Evolutionary conservation across 352 stramenopile species (phyloP).

Genomic region (Achlya hypogyna): DNA sequence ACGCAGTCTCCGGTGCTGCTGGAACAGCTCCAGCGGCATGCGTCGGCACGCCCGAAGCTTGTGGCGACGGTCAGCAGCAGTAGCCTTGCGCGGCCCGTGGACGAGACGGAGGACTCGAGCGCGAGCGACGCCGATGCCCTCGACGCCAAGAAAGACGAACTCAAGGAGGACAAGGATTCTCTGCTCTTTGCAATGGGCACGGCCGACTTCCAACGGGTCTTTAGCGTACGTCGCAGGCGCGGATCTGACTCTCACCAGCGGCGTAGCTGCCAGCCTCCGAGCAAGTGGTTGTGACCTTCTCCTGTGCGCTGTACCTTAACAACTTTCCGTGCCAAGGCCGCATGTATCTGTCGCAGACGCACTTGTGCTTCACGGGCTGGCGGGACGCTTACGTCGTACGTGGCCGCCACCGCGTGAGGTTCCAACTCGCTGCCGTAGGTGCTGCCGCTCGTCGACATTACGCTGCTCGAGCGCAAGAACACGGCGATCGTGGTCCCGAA

Average conservation of each 20-base stretch:
- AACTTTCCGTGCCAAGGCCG: slow-evolving; percentile 77
- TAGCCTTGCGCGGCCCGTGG: background rate
- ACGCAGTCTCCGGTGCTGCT: background rate
- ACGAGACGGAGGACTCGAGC: slow-evolving; percentile 21
- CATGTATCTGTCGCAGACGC: slow-evolving; percentile 61
- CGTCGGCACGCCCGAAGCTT: background rate
- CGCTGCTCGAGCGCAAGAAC: slow-evolving; percentile 74
- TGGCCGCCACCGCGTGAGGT: background rate
- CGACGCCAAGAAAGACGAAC: slow-evolving; percentile 28
- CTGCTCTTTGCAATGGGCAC: slow-evolving; percentile 28
- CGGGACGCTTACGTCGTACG: slow-evolving; percentile 69
- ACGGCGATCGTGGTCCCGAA: slow-evolving; percentile 79
- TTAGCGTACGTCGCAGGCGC: slow-evolving; percentile 40
- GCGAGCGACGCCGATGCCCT: slow-evolving; percentile 4
- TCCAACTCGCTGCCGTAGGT: slow-evolving; percentile 30
- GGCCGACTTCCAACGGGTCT: slow-evolving; percentile 76
- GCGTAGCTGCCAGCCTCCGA: slow-evolving; percentile 49
- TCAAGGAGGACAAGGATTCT: slow-evolving; percentile 27
- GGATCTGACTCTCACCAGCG: background rate
- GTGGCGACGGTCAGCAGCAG: background rate
- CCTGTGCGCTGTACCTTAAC: slow-evolving; percentile 64
- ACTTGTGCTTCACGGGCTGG: slow-evolving; percentile 78
- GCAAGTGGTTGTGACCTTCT: slow-evolving; percentile 79
- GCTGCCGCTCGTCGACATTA: slow-evolving; percentile 62
- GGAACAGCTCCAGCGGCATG: background rate